A percentile compares a stretch with the other conserved stretches of the same genome.
Conservation (phyloP, 1,284 basidiomycete genomes). For the Macrocybe sp. region DNA sequence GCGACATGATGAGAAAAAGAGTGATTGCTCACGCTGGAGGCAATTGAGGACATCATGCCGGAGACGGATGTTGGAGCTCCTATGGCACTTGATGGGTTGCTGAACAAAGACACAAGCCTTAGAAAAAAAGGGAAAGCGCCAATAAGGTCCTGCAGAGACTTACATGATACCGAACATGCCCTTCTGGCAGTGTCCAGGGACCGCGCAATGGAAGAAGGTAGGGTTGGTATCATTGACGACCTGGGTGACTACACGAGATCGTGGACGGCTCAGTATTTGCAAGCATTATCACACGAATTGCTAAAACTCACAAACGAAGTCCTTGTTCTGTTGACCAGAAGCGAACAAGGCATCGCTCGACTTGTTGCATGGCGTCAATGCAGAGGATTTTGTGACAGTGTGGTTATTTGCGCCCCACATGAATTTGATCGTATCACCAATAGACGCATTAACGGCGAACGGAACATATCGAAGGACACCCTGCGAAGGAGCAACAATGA, state of each 20-base stretch:
- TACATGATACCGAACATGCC: conserved; percentile 78
- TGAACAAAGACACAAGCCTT: conserved; percentile 12
- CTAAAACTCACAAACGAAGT: conserved; percentile 49
- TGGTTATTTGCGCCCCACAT: conserved; percentile 71
- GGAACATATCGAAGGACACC: conserved; percentile 73
- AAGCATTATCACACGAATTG: neutral
- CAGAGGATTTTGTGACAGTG: conserved; percentile 72
- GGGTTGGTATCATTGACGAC: conserved; percentile 68
- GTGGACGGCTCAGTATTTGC: conserved; percentile 2
- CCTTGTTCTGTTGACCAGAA: conserved; percentile 57
- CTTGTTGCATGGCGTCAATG: conserved; percentile 67
- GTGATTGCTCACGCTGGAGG: conserved; percentile 35
- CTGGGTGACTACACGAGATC: conserved; percentile 44
- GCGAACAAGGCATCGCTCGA: conserved; percentile 52
- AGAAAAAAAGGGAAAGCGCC: neutral
- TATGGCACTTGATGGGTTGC: conserved; percentile 53
- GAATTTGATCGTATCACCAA: conserved; percentile 71
- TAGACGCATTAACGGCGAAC: conserved; percentile 66
- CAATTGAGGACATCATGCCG: conserved; percentile 45
- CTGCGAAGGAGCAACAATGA: conserved; percentile 70
- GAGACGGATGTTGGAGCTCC: conserved; percentile 40
- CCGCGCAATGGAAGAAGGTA: conserved; percentile 68
- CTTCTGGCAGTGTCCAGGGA: conserved; percentile 63
- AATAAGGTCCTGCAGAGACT: conserved; percentile 8
- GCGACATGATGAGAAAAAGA: neutral